Evolutionary conservation across 352 stramenopile species (phyloP).

Genomic region (Pilasporangium apinafurcum): DNA sequence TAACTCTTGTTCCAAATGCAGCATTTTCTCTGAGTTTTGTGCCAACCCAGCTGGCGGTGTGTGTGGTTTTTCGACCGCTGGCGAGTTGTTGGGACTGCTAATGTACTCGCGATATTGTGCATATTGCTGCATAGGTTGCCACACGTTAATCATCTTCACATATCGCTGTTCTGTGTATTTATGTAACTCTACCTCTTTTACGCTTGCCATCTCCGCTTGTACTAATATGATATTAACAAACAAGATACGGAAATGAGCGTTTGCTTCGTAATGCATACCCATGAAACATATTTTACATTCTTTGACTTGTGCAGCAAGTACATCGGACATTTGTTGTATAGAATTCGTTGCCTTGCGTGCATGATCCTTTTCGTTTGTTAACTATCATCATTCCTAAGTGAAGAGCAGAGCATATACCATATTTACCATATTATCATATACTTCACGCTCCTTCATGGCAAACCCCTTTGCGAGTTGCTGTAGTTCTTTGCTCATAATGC

Average conservation of each 20-base stretch:
- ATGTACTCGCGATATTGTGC: conserved; percentile 3
- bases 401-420: background rate
- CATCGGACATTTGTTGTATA: conserved; percentile 9
- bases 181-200: conserved; percentile 5
- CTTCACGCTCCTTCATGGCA: conserved; percentile 5
- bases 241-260: background rate
- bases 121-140: too few relatives aligned
- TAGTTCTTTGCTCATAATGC: background rate
- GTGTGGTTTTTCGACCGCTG: background rate
- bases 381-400: background rate
- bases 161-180: background rate
- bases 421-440: conserved; percentile 8
- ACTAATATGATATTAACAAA: conserved; percentile 4
- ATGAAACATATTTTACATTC: conserved; percentile 11
- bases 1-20: background rate
- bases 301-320: conserved; percentile 7
- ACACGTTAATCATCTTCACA: too few relatives aligned
- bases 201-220: background rate
- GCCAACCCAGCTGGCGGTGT: too few relatives aligned
- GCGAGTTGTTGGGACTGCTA: background rate
- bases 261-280: background rate
- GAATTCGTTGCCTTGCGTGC: conserved; percentile 7
- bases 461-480: conserved; percentile 3
- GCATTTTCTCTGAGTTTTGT: background rate
- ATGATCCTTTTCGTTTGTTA: too few relatives aligned